Base-by-base conservation (phyloP, 139 green algal species). In the Auxenochlorella protothecoides region DNA sequence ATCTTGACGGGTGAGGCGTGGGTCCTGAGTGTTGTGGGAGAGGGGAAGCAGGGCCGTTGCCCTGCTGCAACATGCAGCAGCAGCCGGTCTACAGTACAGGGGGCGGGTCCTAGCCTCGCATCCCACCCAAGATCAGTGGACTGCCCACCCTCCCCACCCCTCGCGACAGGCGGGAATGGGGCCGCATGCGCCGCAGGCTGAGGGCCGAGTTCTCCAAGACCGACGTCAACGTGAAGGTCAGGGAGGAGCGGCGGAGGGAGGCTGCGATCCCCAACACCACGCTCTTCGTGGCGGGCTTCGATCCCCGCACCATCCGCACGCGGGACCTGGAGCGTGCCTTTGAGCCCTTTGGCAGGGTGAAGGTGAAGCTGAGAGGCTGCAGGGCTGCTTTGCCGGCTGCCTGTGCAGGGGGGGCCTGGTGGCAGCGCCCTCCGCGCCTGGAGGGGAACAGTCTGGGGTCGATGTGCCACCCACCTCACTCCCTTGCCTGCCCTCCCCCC, bases 231-330 rank as follows among this genome's bases (percentile, higher is more conserved):
- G 71, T 85, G 54, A 76, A 80, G 63, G 66, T 61, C 13, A 68
- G 77, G 5, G 79, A 88, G 70, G 68, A 79, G 44, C 15, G 65
- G 55, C 68, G 80, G n/a, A 73, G 81, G 54, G 63, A 72, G 27
- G 56, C 73, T 4, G 78, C 74, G 4, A 75, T 71, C 14, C 89
- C 89, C 44, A 88, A 84, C n/a, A 84, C 65, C 6, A 94, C 89
- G 3, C 81, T 96, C 9, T 95, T 95, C 74, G 88, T 95, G 16
- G 88, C 90, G 7, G 90, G 91, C 68, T 87, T 86, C 68, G 88
- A 95, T 66, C 73, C 81, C 2, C 70, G 79, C 9, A 66, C 59
- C 53, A 89, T 83, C 3, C 70, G 77, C 2, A 86, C 89, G 62
- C 72, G 81, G 3, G 87, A 94, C 69, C 60, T 96, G 9, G 85